Evolutionary conservation across 2,329 filamentous ascomycete species (phyloP).

Genomic region (Chaetomiaceae sp.): DNA sequence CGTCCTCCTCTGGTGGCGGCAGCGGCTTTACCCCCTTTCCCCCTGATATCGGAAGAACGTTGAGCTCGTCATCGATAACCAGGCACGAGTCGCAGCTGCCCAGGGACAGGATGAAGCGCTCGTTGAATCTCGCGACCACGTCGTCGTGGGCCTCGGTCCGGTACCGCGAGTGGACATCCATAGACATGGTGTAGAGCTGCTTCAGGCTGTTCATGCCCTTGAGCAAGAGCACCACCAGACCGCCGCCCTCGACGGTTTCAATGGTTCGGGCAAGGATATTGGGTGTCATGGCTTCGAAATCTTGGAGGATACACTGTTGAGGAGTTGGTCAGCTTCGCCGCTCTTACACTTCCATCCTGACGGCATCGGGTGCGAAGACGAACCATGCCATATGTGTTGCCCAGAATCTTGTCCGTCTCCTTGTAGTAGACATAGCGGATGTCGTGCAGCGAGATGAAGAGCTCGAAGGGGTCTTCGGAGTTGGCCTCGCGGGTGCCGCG

Average conservation of each 20-base stretch:
- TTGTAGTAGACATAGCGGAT: conserved; percentile 99
- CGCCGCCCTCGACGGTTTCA: conserved; percentile 95
- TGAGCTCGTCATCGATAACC: conserved; percentile 95
- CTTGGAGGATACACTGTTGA: conserved; percentile 74
- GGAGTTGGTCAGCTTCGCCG: conserved; percentile 10
- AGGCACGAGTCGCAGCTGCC: conserved; percentile 93
- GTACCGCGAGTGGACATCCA: conserved; percentile 97
- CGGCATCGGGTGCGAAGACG: conserved; percentile 5
- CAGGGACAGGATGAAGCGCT: conserved; percentile 90
- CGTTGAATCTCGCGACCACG: conserved; percentile 94
- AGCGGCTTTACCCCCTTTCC: conserved; percentile 83
- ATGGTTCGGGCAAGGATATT: conserved; percentile 92
- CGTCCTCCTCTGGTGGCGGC: conserved; percentile 68
- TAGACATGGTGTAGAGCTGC: conserved; percentile 92
- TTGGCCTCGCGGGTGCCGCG: conserved; percentile 89
- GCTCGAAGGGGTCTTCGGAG: conserved; percentile 89
- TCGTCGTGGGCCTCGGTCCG: conserved; percentile 94
- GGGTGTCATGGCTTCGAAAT: conserved; percentile 97
- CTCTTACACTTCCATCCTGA: too few species aligned
- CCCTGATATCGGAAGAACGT: conserved; percentile 93
- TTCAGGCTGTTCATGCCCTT: conserved; percentile 98
- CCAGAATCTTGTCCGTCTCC: conserved; percentile 96
- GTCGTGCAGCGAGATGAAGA: conserved; percentile 93
- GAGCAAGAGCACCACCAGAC: conserved; percentile 80
- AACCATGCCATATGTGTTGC: conserved; percentile 91